A percentile compares a stretch with the other conserved stretches of the same genome.
Evolutionary conservation across 176 grass and related monocot species (phyloP).

Genomic region (Carex cristatella): DNA sequence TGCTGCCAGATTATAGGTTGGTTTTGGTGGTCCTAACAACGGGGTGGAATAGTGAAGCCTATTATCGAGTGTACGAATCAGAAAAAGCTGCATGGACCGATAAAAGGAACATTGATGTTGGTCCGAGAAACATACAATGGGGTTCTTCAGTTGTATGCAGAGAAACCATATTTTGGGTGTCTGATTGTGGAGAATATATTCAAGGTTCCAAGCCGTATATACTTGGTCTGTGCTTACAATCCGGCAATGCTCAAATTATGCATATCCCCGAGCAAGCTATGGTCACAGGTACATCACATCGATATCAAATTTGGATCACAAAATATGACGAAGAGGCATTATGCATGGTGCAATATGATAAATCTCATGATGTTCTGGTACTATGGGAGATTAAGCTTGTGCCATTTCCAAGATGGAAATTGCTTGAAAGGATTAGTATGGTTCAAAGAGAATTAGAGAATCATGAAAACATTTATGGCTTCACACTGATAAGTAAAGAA

Average conservation of each 20-base stretch:
- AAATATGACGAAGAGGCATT: background rate
- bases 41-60: background rate
- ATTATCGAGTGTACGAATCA: background rate
- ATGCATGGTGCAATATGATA: background rate
- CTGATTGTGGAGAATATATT: background rate
- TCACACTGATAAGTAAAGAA: background rate
- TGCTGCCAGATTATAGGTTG: background rate
- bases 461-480: background rate
- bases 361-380: background rate
- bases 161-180: background rate
- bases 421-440: background rate
- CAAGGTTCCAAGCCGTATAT: background rate
- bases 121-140: background rate
- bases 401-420: background rate
- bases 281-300: background rate
- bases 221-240: background rate
- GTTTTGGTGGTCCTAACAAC: background rate
- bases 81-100: background rate
- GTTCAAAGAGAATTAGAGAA: background rate
- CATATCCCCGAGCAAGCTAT: background rate
- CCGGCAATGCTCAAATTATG: background rate
- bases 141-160: background rate
- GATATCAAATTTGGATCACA: background rate
- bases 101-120: background rate
- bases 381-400: background rate